phyloP scores from a whole-genome alignment of 2,329 filamentous ascomycete species.

The Stachybotrys elegans region DNA sequence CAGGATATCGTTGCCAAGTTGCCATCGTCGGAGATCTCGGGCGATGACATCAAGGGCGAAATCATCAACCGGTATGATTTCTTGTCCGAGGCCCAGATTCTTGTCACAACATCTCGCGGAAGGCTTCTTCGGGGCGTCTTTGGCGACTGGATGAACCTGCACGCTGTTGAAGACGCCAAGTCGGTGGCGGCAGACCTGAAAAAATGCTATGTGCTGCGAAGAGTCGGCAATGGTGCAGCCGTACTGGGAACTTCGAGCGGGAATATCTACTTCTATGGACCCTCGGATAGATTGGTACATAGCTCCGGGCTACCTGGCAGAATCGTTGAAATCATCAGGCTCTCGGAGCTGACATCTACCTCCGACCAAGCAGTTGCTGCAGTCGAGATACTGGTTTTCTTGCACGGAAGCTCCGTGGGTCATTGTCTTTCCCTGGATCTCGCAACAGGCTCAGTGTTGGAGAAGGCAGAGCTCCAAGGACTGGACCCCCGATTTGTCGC shows the following conservation, averaged over 20 bases:
- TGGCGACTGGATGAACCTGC: constrained; percentile 31
- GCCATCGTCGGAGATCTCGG: constrained; percentile 5
- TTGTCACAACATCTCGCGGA: constrained; percentile 58
- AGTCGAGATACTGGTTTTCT: constrained; percentile 37
- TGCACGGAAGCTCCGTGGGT: constrained; percentile 40
- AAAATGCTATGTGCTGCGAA: constrained; percentile 43
- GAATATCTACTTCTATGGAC: constrained; percentile 39
- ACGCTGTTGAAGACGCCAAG: constrained; percentile 31
- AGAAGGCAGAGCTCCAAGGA: constrained; percentile 24
- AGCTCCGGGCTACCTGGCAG: constrained; percentile 40
- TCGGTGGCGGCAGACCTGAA: constrained; percentile 31
- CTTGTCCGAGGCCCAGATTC: constrained; percentile 43
- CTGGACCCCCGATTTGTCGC: constrained; percentile 46
- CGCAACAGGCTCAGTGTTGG: constrained; percentile 19
- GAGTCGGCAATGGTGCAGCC: constrained; percentile 30
- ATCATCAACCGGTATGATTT: constrained; percentile 61
- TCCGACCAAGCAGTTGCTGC: constrained; percentile 2
- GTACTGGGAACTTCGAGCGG: constrained; percentile 46
- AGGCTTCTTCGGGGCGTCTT: constrained; percentile 46
- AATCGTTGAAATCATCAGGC: constrained; percentile 44
- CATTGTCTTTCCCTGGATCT: constrained; percentile 35
- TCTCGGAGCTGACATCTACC: constrained; percentile 16
- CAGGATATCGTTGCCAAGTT: constrained; percentile 23
- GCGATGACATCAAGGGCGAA: constrained; percentile 23
- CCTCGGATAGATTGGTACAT: constrained; percentile 22